Evolutionary conservation across 2,329 filamentous ascomycete genomes (phyloP).

Genomic region (Exophiala lecanii-corni): DNA sequence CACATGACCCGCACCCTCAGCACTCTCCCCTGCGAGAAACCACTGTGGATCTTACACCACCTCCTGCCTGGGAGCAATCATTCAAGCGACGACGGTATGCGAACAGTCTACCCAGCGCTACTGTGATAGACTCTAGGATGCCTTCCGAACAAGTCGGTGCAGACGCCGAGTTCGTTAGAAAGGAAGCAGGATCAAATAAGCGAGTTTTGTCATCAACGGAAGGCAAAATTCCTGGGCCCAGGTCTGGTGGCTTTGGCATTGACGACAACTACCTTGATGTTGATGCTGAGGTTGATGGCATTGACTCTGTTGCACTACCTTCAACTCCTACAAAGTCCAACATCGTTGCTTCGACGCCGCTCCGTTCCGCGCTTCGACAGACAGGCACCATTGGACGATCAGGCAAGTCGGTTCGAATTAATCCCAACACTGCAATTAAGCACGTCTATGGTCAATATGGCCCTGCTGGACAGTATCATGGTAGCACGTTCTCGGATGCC

Average conservation of each 20-base stretch:
- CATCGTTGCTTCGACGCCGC: conserved; percentile 11
- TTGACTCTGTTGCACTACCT: conserved; percentile 9
- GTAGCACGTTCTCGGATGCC: conserved; percentile 19
- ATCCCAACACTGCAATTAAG: conserved; percentile 16
- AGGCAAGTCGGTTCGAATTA: conserved; percentile 18
- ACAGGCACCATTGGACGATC: conserved; percentile 15
- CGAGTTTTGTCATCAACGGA: conserved; percentile 16
- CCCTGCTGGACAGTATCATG: conserved; percentile 19
- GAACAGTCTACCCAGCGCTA: conserved; percentile 12
- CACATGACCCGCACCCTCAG: conserved; percentile 3
- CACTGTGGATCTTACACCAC: no score
- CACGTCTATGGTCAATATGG: conserved; percentile 20
- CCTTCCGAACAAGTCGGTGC: neutral
- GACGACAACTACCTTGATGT: conserved; percentile 20
- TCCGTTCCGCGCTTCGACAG: conserved; percentile 18
- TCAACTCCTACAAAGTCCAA: conserved; percentile 10
- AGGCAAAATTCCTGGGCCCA: conserved; percentile 17
- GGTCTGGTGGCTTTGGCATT: conserved; percentile 18
- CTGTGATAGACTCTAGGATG: neutral
- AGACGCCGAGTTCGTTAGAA: conserved; percentile 7
- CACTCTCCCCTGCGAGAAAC: no score
- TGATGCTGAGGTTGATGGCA: conserved; percentile 16
- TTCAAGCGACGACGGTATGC: conserved; percentile 17
- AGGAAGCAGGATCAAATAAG: conserved; percentile 20
- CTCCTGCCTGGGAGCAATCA: conserved; percentile 8